phyloP scores from a whole-genome alignment of 116 monocot genomes.

The Papilionanthe hybrid region DNA sequence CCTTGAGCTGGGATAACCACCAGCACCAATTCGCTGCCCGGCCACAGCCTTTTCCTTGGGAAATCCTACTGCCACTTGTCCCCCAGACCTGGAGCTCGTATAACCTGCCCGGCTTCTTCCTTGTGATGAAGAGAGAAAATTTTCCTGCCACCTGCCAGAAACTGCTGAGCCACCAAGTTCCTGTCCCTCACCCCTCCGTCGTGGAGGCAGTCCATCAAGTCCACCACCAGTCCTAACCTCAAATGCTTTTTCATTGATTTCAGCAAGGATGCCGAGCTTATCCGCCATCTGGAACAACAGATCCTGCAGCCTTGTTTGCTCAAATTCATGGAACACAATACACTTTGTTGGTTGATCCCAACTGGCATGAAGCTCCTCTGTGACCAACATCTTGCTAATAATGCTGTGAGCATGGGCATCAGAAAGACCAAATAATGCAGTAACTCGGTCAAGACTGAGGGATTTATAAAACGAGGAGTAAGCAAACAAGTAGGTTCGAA shows the following conservation, averaged over 20 bases:
- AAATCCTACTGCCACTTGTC: constrained; percentile 13
- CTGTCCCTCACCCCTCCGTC: constrained; percentile 61
- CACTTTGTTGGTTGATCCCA: constrained; percentile 88
- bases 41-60: constrained; percentile 27
- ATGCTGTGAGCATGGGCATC: constrained; percentile 65
- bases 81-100: constrained; percentile 32
- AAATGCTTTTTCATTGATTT: constrained; percentile 82
- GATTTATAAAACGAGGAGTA: constrained; percentile 77
- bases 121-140: constrained; percentile 31
- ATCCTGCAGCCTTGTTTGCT: constrained; percentile 65
- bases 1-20: constrained; percentile 26
- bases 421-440: constrained; percentile 60
- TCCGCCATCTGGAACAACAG: constrained; percentile 83
- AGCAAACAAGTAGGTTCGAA: constrained; percentile 68
- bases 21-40: constrained; percentile 12
- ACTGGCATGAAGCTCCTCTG: constrained; percentile 80
- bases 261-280: constrained; percentile 72
- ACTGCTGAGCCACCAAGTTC: constrained; percentile 25
- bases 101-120: constrained; percentile 38
- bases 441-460: constrained; percentile 59
- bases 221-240: constrained; percentile 77
- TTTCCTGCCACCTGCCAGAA: constrained; percentile 74
- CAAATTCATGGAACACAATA: constrained; percentile 74
- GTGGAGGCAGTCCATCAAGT: constrained; percentile 70
- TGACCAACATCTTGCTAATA: constrained; percentile 90